Percentiles rank a stretch among this genome's conserved stretches.
These are phyloP conservation scores for Sporodiniella umbellata DNA, from an alignment of 371 early-diverging fungal species.

Conservation along the genomic window DNA sequence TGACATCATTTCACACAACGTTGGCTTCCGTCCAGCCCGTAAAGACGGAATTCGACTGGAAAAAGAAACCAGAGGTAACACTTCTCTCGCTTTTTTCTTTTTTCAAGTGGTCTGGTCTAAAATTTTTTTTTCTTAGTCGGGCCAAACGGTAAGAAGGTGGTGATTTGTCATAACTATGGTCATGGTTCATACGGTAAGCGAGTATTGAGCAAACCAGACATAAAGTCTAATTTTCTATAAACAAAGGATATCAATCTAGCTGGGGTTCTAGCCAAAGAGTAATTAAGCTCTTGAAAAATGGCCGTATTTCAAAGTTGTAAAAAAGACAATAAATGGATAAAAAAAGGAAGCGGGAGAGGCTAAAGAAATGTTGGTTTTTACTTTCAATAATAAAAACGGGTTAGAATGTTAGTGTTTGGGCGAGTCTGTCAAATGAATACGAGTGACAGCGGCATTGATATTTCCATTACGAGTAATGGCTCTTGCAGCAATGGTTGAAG, in stretches of 20 bases:
- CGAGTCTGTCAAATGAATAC: constrained; percentile 16
- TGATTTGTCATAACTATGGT: constrained; percentile 42
- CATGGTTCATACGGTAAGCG: constrained; percentile 41
- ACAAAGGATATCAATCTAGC: constrained; percentile 44
- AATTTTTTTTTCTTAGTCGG: constrained; percentile 8
- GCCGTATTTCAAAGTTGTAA: constrained; percentile 30
- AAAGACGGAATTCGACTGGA: constrained; percentile 70
- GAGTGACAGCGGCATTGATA: constrained; percentile 23
- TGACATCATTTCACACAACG: constrained; percentile 60
- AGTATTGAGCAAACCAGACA: not conserved
- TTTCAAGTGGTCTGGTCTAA: not conserved
- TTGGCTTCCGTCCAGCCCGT: constrained; percentile 76
- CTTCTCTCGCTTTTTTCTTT: no score
- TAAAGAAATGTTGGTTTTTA: no score
- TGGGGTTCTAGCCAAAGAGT: constrained; percentile 38
- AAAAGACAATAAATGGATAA: no score
- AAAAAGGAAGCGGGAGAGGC: not conserved
- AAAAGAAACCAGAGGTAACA: constrained; percentile 53
- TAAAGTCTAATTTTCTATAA: not conserved
- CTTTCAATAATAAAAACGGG: not conserved
- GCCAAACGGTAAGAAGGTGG: constrained; percentile 25
- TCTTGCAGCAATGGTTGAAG: constrained; percentile 19
- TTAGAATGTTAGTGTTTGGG: not conserved
- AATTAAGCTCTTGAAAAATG: constrained; percentile 21
- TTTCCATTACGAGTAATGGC: constrained; percentile 21